These are phyloP conservation scores for Aspergillus steynii DNA, from an alignment of 495 filamentous ascomycete species.

Conservation along the genomic window DNA sequence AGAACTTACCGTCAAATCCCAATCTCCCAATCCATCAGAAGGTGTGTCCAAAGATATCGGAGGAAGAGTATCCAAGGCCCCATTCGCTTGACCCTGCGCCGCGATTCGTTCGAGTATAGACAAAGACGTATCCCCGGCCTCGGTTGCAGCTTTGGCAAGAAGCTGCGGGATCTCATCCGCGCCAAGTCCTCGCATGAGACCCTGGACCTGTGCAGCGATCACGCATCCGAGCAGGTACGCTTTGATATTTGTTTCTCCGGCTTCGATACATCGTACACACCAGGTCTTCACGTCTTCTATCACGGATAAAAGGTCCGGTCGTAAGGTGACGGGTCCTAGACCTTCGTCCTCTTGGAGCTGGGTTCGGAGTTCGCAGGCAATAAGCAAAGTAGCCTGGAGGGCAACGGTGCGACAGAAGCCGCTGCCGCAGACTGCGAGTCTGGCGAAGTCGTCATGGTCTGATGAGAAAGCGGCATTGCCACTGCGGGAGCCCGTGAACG, in stretches of 20 bases:
- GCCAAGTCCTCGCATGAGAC: constrained; percentile 33
- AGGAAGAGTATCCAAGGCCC: neutral
- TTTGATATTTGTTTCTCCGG: constrained; percentile 60
- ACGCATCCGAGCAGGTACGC: constrained; percentile 47
- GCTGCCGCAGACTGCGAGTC: constrained; percentile 43
- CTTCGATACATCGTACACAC: constrained; percentile 39
- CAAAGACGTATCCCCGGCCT: constrained; percentile 31
- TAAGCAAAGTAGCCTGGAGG: constrained; percentile 42
- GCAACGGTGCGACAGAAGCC: constrained; percentile 48
- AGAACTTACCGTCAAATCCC: constrained; percentile 27
- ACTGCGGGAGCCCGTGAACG: constrained; percentile 19
- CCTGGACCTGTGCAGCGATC: constrained; percentile 46
- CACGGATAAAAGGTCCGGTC: constrained; percentile 49
- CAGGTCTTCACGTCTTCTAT: constrained; percentile 48
- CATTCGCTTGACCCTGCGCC: constrained; percentile 12
- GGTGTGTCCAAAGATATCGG: neutral
- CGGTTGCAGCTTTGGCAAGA: constrained; percentile 40
- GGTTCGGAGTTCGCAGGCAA: constrained; percentile 47
- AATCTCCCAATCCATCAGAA: constrained; percentile 19
- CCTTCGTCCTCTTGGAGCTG: constrained; percentile 54
- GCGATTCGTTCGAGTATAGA: constrained; percentile 29
- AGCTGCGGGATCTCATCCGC: constrained; percentile 30
- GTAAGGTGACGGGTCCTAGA: constrained; percentile 40
- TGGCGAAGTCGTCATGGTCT: constrained; percentile 37
- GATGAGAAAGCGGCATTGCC: constrained; percentile 13